Base-by-base conservation (phyloP, 1,139 yeast species). In the Magnusiomyces suaveolens region DNA sequence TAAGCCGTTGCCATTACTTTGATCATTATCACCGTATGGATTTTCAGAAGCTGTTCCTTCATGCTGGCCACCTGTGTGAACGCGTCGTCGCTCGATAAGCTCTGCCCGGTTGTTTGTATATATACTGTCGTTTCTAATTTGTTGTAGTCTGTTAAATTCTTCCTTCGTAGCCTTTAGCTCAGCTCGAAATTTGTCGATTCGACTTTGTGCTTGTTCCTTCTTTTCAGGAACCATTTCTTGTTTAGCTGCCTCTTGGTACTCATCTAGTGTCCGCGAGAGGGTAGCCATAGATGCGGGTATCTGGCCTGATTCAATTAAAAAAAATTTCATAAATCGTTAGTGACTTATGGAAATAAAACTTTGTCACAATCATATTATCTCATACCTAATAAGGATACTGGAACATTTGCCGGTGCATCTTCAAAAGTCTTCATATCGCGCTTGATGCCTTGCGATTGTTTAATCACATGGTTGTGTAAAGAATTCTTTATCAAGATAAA, bases 381-480 rank as follows among this genome's bases (percentile, higher is more conserved):
- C 59, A 55, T 60, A 46, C 83, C 87, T 66, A 84, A 90, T 20
- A 87, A 69, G 1, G 95, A 82, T 55, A 85, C 72, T 14, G 95
- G 94, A 1, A 92, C 79, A 4, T 81, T 76, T 29, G 81, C 75
- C 14, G 87, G 77, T 59, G 84, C 80, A 56, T 76, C 73, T 60
- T 87, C 92, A 61, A 90, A 84, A 56, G 75, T 70, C 21, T 79
- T 75, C 52, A 90, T 69, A 63, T 89, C 96, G 60, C 79, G 79
- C 58, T 82, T 79, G 54, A 90, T 71, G 44, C 83, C 76, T 63
- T 82, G 87, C 44, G 89, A 81, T 70, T 89, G 96, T 68, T 87
- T 88, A 57, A 86, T 76, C 10, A 96, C 96, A 69, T 87, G 95
- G 70, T 87, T 90, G 70, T 85, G 88, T 53, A 89, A 74, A 32